A percentile compares a stretch with the other conserved stretches of the same genome.
These are phyloP conservation scores for Diaporthe sp. DNA, from an alignment of 2,329 filamentous ascomycete genomes.

Conservation along the genomic window DNA sequence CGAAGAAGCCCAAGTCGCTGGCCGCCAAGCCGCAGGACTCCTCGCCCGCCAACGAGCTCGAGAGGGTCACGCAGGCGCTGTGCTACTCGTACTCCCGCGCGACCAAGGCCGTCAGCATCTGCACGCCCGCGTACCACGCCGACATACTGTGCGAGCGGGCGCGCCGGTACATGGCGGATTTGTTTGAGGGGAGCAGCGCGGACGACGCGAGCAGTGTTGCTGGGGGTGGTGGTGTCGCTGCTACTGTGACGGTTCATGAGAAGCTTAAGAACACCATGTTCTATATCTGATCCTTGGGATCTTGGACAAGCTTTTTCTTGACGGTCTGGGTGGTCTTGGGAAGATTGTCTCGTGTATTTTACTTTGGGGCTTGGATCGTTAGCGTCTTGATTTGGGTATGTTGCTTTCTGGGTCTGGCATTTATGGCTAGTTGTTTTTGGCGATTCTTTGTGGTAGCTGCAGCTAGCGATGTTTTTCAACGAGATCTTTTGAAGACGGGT, in stretches of 20 bases:
- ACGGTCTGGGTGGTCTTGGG: too few species aligned
- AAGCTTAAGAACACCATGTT: conserved; percentile 54
- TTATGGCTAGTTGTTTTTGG: neutral
- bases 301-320: neutral
- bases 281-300: conserved; percentile 48
- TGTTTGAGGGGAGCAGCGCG: conserved; percentile 53
- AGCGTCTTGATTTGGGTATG: neutral
- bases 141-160: conserved; percentile 77
- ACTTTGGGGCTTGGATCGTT: neutral
- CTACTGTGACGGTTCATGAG: conserved; percentile 42
- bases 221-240: conserved; percentile 22
- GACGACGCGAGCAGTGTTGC: conserved; percentile 32
- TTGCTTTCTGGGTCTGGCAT: neutral
- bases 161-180: conserved; percentile 67
- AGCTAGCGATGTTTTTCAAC: neutral
- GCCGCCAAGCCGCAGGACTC: too few species aligned
- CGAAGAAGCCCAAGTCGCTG: conserved; percentile 23
- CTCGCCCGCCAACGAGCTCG: conserved; percentile 64
- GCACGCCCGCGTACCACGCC: conserved; percentile 80
- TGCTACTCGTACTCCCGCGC: conserved; percentile 78
- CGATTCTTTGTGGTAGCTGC: neutral
- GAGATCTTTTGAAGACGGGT: neutral
- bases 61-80: conserved; percentile 72
- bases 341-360: neutral
- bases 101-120: conserved; percentile 76